Percentiles rank a stretch among this genome's conserved stretches.
These are phyloP conservation scores for Stromatinia cepivora DNA, from an alignment of 2,329 filamentous ascomycete genomes.

Conservation along the genomic window DNA sequence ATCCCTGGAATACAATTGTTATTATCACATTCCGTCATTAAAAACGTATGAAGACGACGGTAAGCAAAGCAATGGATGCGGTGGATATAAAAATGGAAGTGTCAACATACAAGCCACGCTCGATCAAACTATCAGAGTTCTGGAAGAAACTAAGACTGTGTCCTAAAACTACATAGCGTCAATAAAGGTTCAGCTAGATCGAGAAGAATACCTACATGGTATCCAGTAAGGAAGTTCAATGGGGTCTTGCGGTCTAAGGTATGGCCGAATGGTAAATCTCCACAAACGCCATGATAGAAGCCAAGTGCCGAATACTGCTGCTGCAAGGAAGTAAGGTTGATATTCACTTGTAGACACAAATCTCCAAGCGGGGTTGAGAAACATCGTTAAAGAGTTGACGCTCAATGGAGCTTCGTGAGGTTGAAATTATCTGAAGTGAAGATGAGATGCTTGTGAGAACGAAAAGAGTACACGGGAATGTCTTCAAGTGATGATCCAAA, in stretches of 20 bases:
- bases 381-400: not conserved
- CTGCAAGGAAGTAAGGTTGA: not conserved
- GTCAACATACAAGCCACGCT: slow-evolving; percentile 1
- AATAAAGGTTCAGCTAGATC: not conserved
- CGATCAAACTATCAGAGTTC: slow-evolving; percentile 11
- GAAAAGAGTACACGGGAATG: not conserved
- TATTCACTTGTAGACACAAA: slow-evolving; percentile 3
- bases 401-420: not conserved
- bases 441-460: not conserved
- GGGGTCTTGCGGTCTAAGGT: slow-evolving; percentile 15
- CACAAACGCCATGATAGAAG: slow-evolving; percentile 19
- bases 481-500: not conserved
- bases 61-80: not conserved
- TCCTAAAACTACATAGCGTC: not conserved
- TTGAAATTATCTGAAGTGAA: not conserved
- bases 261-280: slow-evolving; percentile 19
- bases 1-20: not conserved
- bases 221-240: slow-evolving; percentile 23
- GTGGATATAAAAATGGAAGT: not conserved
- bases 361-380: slow-evolving; percentile 1
- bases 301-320: slow-evolving; percentile 3
- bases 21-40: not conserved
- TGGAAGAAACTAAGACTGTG: slow-evolving; percentile 13
- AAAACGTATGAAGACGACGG: not conserved
- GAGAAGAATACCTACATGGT: slow-evolving; percentile 10